Evolutionary conservation across 108 stramenopile species (phyloP).

Genomic region (Cyclotella atomus): DNA sequence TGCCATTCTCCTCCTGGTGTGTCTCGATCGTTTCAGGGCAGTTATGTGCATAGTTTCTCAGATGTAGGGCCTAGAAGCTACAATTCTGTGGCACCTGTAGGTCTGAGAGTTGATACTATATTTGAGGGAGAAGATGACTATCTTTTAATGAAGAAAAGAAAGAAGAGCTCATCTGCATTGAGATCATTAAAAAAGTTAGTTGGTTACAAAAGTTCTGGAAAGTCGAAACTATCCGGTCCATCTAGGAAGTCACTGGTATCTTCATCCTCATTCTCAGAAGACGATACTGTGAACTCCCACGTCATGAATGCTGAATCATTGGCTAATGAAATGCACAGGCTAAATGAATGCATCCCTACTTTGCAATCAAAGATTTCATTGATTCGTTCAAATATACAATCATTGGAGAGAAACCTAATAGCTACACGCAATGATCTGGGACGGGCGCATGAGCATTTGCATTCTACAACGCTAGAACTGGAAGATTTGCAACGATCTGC

Average conservation of each 20-base stretch:
- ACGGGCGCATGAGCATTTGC: constrained; percentile 34
- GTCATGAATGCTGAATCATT: background rate
- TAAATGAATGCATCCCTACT: constrained; percentile 17
- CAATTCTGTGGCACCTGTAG: background rate
- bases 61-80: background rate
- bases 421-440: constrained; percentile 33
- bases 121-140: background rate
- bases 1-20: background rate
- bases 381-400: constrained; percentile 30
- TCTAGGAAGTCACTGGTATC: background rate
- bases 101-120: background rate
- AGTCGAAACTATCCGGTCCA: constrained; percentile 3
- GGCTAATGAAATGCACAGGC: background rate
- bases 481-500: constrained; percentile 27
- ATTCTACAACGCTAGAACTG: constrained; percentile 35
- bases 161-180: constrained; percentile 12
- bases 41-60: background rate
- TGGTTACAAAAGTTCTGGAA: constrained; percentile 2
- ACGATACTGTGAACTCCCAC: constrained; percentile 8
- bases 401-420: constrained; percentile 35
- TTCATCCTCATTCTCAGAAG: constrained; percentile 15
- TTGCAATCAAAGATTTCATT: constrained; percentile 34
- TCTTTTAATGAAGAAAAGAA: constrained; percentile 11
- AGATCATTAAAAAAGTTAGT: constrained; percentile 17
- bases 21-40: background rate